A percentile compares a stretch with the other conserved stretches of the same genome.
Conservation (phyloP, 306 rosid species). For the Aeschynomene evenia region DNA sequence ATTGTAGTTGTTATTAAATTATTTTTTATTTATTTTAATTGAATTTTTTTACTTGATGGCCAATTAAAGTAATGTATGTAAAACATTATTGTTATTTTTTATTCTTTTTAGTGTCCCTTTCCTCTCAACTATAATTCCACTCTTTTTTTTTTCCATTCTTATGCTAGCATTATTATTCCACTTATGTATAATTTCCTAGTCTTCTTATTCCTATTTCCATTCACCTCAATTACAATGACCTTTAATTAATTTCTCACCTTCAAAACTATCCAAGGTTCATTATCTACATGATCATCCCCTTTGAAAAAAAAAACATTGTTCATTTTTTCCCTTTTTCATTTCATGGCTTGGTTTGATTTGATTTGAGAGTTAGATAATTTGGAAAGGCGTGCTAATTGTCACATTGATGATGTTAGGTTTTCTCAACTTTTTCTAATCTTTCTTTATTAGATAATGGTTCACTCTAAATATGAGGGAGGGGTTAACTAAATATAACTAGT, state of each 20-base stretch:
- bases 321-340: neutral
- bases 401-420: neutral
- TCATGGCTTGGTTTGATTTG: neutral
- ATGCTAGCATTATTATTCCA: neutral
- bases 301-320: neutral
- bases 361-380: neutral
- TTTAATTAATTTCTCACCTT: too few species aligned
- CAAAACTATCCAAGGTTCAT: neutral
- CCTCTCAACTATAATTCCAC: slow-evolving; percentile 36
- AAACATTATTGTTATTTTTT: too few species aligned
- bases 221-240: too few species aligned
- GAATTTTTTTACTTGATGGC: too few species aligned
- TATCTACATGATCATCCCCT: neutral
- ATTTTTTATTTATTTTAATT: too few species aligned
- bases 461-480: neutral
- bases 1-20: too few species aligned
- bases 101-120: neutral
- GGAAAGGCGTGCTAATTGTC: slow-evolving; percentile 5
- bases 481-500: too few species aligned
- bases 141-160: neutral
- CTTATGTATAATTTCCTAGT: neutral
- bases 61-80: too few species aligned
- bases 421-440: neutral
- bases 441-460: neutral
- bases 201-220: too few species aligned